phyloP scores from a whole-genome alignment of 441 rosid species.

The Macaranga tanarius region DNA sequence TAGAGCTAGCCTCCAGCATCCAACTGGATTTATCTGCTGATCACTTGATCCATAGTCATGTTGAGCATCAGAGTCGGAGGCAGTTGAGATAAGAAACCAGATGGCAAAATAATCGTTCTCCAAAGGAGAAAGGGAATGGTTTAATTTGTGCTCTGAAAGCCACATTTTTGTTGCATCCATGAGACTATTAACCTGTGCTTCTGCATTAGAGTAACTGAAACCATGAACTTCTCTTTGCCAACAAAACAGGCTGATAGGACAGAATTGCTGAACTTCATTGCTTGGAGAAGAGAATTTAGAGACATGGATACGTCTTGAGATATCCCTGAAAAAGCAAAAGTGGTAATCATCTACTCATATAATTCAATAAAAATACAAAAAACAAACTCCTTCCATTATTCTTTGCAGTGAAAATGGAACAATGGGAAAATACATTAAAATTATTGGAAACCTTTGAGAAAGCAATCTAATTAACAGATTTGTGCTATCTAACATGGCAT shows the following conservation, averaged over 20 bases:
- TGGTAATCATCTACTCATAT: background rate
- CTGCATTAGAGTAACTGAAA: conserved; percentile 33
- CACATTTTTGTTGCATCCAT: conserved; percentile 48
- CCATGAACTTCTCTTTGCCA: conserved; percentile 45
- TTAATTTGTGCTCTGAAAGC: conserved; percentile 40
- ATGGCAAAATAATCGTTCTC: conserved; percentile 60
- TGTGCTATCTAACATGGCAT: too few species aligned
- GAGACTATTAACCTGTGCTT: conserved; percentile 46
- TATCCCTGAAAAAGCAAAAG: conserved; percentile 57
- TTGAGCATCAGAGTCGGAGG: conserved; percentile 35
- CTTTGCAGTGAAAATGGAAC: background rate
- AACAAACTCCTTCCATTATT: background rate
- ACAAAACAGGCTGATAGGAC: conserved; percentile 59
- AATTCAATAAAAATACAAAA: conserved; percentile 11
- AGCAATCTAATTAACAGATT: too few species aligned
- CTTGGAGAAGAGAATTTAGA: conserved; percentile 61
- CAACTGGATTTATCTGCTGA: conserved; percentile 34
- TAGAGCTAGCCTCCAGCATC: conserved; percentile 75
- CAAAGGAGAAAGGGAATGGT: conserved; percentile 37
- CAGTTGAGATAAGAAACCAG: conserved; percentile 70
- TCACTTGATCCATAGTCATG: conserved; percentile 33
- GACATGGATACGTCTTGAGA: conserved; percentile 48
- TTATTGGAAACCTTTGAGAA: too few species aligned
- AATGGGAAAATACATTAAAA: too few species aligned
- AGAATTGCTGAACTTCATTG: conserved; percentile 47